These are phyloP conservation scores for Fusarium pseudonygamai DNA, from an alignment of 2,329 filamentous ascomycete species.

Conservation along the genomic window DNA sequence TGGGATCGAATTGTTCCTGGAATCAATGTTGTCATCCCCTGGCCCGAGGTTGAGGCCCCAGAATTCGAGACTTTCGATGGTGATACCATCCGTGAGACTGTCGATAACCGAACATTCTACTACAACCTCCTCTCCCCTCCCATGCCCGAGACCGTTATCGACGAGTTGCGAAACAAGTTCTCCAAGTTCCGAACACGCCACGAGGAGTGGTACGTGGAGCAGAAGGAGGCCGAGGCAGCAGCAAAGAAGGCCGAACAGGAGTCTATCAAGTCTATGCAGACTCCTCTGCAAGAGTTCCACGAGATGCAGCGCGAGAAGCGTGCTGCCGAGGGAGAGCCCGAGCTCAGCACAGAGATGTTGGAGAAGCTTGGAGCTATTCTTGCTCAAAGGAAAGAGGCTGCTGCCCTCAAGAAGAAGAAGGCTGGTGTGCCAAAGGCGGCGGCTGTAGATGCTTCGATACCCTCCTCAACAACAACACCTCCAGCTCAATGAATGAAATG, in stretches of 20 bases:
- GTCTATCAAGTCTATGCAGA: constrained; percentile 55
- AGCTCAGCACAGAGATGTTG: constrained; percentile 67
- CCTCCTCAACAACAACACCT: constrained; percentile 31
- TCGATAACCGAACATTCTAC: constrained; percentile 78
- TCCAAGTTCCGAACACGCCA: constrained; percentile 84
- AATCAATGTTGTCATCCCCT: constrained; percentile 77
- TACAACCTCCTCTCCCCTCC: constrained; percentile 82
- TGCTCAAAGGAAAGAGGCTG: constrained; percentile 60
- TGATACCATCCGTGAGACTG: constrained; percentile 81
- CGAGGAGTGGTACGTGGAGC: constrained; percentile 75
- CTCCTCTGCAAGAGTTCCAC: constrained; percentile 69
- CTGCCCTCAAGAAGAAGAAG: constrained; percentile 51
- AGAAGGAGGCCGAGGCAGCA: constrained; percentile 68
- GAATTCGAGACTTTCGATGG: constrained; percentile 62
- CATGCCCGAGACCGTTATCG: constrained; percentile 79
- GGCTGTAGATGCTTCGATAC: constrained; percentile 25
- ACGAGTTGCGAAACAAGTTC: constrained; percentile 88
- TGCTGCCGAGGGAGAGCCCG: constrained; percentile 63
- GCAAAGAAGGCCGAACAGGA: constrained; percentile 51
- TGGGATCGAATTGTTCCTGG: constrained; percentile 73
- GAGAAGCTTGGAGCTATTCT: constrained; percentile 71
- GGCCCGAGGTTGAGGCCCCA: constrained; percentile 68
- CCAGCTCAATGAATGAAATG: constrained; percentile 28
- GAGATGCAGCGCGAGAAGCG: constrained; percentile 62
- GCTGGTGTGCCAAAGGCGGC: constrained; percentile 50